Conservation (phyloP, 306 rosid genomes). For the Quercus robur region DNA sequence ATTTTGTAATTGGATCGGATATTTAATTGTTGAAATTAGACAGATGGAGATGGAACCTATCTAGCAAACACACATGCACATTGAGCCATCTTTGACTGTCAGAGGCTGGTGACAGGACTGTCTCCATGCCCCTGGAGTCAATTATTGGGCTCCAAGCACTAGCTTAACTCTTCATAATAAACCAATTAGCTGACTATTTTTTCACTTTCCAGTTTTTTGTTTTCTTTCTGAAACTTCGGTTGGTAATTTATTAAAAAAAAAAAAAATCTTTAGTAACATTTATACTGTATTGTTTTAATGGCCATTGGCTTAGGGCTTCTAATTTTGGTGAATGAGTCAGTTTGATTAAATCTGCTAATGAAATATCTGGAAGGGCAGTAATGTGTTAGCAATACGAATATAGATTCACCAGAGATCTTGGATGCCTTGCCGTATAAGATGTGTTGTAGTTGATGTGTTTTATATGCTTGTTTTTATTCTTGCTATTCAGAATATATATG, state of each 20-base stretch:
- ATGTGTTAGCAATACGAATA: background rate
- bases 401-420: background rate
- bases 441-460: constrained; percentile 7
- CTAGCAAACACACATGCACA: background rate
- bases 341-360: background rate
- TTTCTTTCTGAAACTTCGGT: background rate
- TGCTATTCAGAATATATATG: constrained; percentile 8
- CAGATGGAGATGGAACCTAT: background rate
- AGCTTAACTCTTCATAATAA: background rate
- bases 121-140: background rate
- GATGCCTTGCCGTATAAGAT: constrained; percentile 8
- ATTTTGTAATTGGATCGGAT: background rate
- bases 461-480: constrained; percentile 12
- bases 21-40: background rate
- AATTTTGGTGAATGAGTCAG: background rate
- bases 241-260: background rate
- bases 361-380: constrained; percentile 1
- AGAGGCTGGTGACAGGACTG: background rate
- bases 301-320: background rate
- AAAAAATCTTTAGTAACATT: background rate
- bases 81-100: background rate
- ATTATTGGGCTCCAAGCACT: background rate
- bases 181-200: no score
- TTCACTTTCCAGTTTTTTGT: background rate
- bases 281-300: background rate